Percentiles rank a stretch among this genome's conserved stretches.
These are phyloP conservation scores for Hortiboletus flavorubellus DNA, from an alignment of 768 basidiomycete genomes.

Conservation along the genomic window DNA sequence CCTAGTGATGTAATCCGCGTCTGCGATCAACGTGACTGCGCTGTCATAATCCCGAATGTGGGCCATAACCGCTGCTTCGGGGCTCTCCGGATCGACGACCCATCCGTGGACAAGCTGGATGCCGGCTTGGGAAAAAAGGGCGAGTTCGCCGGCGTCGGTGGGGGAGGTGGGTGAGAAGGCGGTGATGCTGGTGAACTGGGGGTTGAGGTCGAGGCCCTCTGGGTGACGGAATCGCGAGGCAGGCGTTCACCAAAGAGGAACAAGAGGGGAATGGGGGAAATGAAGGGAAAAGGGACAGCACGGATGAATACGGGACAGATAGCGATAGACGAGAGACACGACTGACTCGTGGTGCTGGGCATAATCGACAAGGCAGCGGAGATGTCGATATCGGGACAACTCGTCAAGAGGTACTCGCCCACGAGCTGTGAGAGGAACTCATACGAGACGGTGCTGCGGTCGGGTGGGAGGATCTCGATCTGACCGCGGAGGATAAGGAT, in stretches of 20 bases:
- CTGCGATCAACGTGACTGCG: constrained; percentile 70
- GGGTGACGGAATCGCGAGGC: neutral
- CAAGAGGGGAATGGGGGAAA: neutral
- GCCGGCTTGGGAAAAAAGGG: constrained; percentile 79
- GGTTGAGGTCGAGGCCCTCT: constrained; percentile 92
- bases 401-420: constrained; percentile 72
- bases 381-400: constrained; percentile 40
- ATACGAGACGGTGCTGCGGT: constrained; percentile 74
- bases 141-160: constrained; percentile 70
- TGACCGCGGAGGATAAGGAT: constrained; percentile 83
- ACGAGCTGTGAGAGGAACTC: constrained; percentile 81
- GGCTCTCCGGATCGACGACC: constrained; percentile 45
- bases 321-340: neutral
- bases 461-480: constrained; percentile 65
- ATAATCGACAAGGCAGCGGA: constrained; percentile 30
- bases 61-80: constrained; percentile 53
- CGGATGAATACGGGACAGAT: neutral
- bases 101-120: constrained; percentile 88
- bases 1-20: constrained; percentile 70
- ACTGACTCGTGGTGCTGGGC: constrained; percentile 73
- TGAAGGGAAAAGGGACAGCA: neutral
- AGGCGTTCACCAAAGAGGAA: neutral
- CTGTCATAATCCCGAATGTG: constrained; percentile 67
- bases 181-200: constrained; percentile 67
- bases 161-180: constrained; percentile 62